These are phyloP conservation scores for Trichoderma sp. DNA, from an alignment of 2,329 filamentous ascomycete genomes.

Conservation along the genomic window DNA sequence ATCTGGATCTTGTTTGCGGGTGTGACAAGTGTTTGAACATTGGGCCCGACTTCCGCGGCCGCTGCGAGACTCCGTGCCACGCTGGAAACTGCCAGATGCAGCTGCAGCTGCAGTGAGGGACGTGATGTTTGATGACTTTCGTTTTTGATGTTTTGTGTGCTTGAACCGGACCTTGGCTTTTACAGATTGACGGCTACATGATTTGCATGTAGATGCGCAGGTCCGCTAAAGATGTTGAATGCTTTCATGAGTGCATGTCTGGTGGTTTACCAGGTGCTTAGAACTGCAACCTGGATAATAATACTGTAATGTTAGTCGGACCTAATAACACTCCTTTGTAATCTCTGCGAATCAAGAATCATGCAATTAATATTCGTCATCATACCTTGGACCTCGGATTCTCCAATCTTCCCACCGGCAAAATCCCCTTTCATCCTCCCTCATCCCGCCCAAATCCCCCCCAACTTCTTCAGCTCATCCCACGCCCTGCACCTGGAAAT, in stretches of 20 bases:
- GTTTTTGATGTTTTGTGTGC: background rate
- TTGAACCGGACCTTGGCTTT: background rate
- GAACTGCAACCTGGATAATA: background rate
- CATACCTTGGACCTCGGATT: background rate
- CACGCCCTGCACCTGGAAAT: background rate
- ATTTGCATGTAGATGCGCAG: background rate
- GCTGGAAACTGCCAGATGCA: slow-evolving; percentile 24
- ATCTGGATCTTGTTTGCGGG: slow-evolving; percentile 40
- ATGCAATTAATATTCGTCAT: background rate
- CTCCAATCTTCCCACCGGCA: background rate
- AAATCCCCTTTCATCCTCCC: background rate
- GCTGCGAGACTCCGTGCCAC: slow-evolving; percentile 39
- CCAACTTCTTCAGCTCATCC: background rate
- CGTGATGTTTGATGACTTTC: background rate
- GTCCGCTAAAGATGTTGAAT: background rate
- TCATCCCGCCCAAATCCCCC: background rate
- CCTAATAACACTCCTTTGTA: background rate
- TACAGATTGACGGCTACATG: background rate
- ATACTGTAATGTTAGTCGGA: background rate
- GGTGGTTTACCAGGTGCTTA: background rate
- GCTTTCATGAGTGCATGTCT: background rate
- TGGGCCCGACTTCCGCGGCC: slow-evolving; percentile 40
- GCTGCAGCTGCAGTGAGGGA: background rate
- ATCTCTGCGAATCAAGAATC: background rate
- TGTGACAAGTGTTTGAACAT: slow-evolving; percentile 42